Percentiles rank a stretch among this genome's conserved stretches.
Conservation (phyloP, 2,329 filamentous ascomycete species). For the Epicoccum sorghinum region DNA sequence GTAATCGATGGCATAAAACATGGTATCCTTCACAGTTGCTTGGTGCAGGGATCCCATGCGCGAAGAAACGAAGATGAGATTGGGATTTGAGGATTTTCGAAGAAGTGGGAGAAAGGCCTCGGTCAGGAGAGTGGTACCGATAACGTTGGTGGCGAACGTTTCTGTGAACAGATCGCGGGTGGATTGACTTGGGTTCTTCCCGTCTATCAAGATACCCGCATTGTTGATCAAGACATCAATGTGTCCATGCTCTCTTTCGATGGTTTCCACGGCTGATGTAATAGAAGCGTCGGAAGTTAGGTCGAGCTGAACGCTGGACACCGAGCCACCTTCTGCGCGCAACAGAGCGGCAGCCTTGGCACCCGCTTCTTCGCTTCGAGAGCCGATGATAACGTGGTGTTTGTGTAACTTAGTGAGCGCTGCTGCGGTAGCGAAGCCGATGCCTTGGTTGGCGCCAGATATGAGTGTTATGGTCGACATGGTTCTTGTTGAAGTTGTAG, state of each 20-base stretch:
- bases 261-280: constrained; percentile 35
- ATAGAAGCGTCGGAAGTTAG: constrained; percentile 43
- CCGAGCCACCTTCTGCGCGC: constrained; percentile 33
- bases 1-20: not conserved
- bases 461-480: not conserved
- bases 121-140: not conserved
- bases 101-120: constrained; percentile 12
- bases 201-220: constrained; percentile 63
- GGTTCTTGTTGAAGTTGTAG: too few species aligned
- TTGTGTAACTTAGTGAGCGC: constrained; percentile 43
- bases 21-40: constrained; percentile 9
- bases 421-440: constrained; percentile 52
- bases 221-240: constrained; percentile 89
- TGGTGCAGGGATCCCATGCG: not conserved
- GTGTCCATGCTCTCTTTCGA: constrained; percentile 31
- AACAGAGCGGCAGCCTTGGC: constrained; percentile 35
- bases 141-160: constrained; percentile 1
- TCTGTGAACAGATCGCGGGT: not conserved
- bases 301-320: constrained; percentile 44
- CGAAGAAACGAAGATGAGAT: not conserved
- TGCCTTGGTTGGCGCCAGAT: constrained; percentile 50
- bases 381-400: constrained; percentile 26
- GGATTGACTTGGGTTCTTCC: not conserved
- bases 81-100: not conserved
- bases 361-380: constrained; percentile 41